Base-by-base conservation (phyloP, 495 filamentous ascomycete species). In the Daldinia loculata region DNA sequence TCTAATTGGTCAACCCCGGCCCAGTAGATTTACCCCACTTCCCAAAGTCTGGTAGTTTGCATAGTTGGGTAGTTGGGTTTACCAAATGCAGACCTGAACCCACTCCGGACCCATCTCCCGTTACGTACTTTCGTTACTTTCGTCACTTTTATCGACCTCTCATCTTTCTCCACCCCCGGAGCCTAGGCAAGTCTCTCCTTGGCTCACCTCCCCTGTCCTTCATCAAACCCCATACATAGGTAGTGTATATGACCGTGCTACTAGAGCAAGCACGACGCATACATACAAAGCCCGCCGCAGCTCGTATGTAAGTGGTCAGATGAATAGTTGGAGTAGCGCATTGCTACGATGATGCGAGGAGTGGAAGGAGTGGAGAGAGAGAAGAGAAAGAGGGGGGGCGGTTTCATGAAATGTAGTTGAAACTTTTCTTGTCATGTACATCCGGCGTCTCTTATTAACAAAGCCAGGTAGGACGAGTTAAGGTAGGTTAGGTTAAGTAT, bases 301-400 rank as follows among this genome's bases (percentile, higher is more conserved):
- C 53, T 48, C 43, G 32, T 66, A 59, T 72, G 48, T 64, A 67
- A 67, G 60, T 67, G 69, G 63, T 67, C 64, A 72, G 64, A 67
- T 58, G 60, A 22, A 19, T 57, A 66, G 63, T 71, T 66, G 69
- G 63, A 56, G 69, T 66, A 36, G 30, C 51, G 55, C 52, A 39
- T 48, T 45, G 50, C 22, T 29, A 53, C 50, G 57, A 51, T 39
- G 41, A 34, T 34, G 29, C 29, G n/a, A 56, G 30, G n/a, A 19
- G 43, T 26, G 43, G 39, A 45, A 26, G 41, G n/a, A n/a, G n/a
- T n/a, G n/a, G n/a, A n/a, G n/a, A n/a, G n/a, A n/a, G n/a, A n/a
- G 39, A 45, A 26, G 41, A 52, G 61, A 45, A 36, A 48, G 34
- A 36, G 12, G 34, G 34, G 34, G 34, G 34, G 12, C 34, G 12